phyloP scores from a whole-genome alignment of 169 alveolate genomes.

The Eimeria maxima region DNA sequence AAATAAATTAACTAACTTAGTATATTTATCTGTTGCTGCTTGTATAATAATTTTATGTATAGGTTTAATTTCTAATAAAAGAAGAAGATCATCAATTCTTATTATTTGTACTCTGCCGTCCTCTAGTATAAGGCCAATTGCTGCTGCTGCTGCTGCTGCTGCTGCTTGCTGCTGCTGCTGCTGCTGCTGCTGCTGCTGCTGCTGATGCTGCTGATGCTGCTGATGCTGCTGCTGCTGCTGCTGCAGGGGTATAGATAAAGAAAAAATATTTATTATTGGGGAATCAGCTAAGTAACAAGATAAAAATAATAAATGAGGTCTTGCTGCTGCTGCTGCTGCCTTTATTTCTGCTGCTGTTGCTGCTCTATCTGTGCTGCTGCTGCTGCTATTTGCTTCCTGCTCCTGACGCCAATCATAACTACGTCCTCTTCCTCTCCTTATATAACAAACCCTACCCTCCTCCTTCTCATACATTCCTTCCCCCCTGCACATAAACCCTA shows the following conservation, averaged over 20 bases:
- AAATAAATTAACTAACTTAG: too few relatives aligned
- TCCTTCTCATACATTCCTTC: not conserved
- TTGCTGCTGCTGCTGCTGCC: constrained; percentile 44
- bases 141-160: too few relatives aligned
- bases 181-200: not conserved
- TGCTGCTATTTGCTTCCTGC: not conserved
- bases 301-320: not conserved
- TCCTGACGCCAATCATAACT: not conserved
- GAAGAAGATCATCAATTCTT: too few relatives aligned
- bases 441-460: too few relatives aligned
- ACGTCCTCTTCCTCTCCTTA: not conserved
- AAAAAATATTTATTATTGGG: not conserved
- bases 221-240: not conserved
- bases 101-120: not conserved
- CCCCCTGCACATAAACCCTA: not conserved
- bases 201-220: too few relatives aligned
- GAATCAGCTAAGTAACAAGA: not conserved
- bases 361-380: not conserved
- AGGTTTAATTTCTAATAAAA: too few relatives aligned
- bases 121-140: not conserved
- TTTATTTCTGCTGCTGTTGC: constrained; percentile 8
- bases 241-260: not conserved
- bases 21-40: too few relatives aligned
- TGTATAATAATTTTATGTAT: too few relatives aligned
- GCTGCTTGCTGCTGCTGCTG: not conserved